Conservation (phyloP, 805 yeast genomes). For the Kazachstania kunashirensis region DNA sequence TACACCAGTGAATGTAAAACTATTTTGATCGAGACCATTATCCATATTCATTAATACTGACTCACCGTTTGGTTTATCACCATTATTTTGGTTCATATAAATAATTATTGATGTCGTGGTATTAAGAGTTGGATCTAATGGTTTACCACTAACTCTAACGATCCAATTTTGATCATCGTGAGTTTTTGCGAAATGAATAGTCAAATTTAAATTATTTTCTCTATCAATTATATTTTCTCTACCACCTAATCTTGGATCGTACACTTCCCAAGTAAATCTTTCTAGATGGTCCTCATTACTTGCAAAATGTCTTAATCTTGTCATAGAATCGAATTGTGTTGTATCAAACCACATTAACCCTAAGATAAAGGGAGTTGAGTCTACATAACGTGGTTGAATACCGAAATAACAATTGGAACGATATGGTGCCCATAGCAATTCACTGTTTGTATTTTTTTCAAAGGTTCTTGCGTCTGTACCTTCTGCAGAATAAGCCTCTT, state of each 20-base stretch:
- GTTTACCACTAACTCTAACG: conserved; percentile 55
- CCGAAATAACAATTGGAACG: conserved; percentile 82
- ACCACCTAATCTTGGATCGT: conserved; percentile 86
- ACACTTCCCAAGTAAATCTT: conserved; percentile 76
- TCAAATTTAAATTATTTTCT: conserved; percentile 51
- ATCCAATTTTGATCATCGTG: conserved; percentile 74
- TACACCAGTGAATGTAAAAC: conserved; percentile 35
- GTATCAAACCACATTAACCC: conserved; percentile 87
- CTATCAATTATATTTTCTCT: conserved; percentile 61
- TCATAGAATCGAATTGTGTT: conserved; percentile 44
- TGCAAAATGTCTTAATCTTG: conserved; percentile 59
- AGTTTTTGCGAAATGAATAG: conserved; percentile 68
- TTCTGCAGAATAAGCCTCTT: not conserved
- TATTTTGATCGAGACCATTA: conserved; percentile 9
- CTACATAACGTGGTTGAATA: conserved; percentile 52
- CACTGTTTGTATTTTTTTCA: conserved; percentile 34
- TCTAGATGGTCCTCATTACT: conserved; percentile 62
- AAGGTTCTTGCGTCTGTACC: conserved; percentile 11
- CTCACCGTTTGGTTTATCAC: conserved; percentile 11
- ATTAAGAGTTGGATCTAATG: conserved; percentile 40
- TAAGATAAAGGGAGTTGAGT: conserved; percentile 52
- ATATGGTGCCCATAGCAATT: conserved; percentile 87
- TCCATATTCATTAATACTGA: conserved; percentile 8
- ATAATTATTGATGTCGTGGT: conserved; percentile 58
- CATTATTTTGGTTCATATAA: conserved; percentile 71